Conservation (phyloP, 345 rosid genomes). For the Brassica napus region DNA sequence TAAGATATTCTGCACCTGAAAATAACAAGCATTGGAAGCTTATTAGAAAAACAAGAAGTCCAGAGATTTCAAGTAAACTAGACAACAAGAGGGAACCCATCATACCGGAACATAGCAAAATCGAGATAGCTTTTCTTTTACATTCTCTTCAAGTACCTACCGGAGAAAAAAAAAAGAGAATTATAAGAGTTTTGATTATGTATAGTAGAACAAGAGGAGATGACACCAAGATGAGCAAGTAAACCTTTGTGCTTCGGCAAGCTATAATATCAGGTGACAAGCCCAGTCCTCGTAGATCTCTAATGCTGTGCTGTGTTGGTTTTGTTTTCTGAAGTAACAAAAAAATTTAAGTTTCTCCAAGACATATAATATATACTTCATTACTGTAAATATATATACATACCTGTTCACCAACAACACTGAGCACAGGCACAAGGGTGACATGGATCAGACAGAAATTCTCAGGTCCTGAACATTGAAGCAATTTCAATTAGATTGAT, state of each 20-base stretch:
- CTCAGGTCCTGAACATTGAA: slow-evolving; percentile 54
- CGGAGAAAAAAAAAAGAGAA: background rate
- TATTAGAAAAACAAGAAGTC: background rate
- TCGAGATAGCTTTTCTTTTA: slow-evolving; percentile 71
- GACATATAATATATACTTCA: slow-evolving; percentile 22
- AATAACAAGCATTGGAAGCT: slow-evolving; percentile 13
- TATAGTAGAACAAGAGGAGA: slow-evolving; percentile 22
- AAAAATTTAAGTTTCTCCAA: background rate
- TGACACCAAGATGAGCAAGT: slow-evolving; percentile 9
- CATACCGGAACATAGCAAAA: slow-evolving; percentile 90
- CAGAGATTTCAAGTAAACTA: slow-evolving; percentile 15
- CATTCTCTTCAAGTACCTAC: slow-evolving; percentile 74
- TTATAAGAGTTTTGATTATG: background rate
- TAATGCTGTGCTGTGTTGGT: slow-evolving; percentile 95
- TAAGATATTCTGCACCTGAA: slow-evolving; percentile 71
- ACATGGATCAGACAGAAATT: slow-evolving; percentile 96
- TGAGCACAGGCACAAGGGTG: slow-evolving; percentile 92
- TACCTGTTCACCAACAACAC: slow-evolving; percentile 98
- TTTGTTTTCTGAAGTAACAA: slow-evolving; percentile 72
- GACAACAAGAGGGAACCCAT: background rate
- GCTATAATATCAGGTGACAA: slow-evolving; percentile 81
- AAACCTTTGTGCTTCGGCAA: slow-evolving; percentile 88
- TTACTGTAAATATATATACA: slow-evolving; percentile 8
- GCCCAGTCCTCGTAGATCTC: slow-evolving; percentile 83
- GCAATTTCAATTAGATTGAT: background rate